Evolutionary conservation across 495 filamentous ascomycete genomes (phyloP).

Genomic region (Mycothermus thermophilus): DNA sequence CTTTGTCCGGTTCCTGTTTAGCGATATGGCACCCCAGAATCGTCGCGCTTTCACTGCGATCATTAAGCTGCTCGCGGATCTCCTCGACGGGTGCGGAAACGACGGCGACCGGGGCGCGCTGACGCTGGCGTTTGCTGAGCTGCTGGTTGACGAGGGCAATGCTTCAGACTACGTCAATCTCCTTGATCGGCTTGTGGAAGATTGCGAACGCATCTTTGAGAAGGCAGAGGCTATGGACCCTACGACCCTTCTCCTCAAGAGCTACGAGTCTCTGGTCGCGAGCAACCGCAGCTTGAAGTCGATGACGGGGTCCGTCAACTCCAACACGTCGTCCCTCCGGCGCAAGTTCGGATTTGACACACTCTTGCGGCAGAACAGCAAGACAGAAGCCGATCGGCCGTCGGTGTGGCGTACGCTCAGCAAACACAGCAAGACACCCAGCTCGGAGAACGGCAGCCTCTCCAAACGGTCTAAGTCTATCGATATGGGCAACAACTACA

Average conservation of each 20-base stretch:
- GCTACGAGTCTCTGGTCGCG: slow-evolving; percentile 35
- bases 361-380: slow-evolving; percentile 64
- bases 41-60: slow-evolving; percentile 73
- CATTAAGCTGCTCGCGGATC: slow-evolving; percentile 72
- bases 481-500: slow-evolving; percentile 46
- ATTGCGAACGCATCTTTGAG: slow-evolving; percentile 77
- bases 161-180: slow-evolving; percentile 79
- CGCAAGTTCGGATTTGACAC: slow-evolving; percentile 68
- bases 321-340: slow-evolving; percentile 69
- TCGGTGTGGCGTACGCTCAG: slow-evolving; percentile 82
- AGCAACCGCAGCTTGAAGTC: slow-evolving; percentile 32
- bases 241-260: slow-evolving; percentile 18
- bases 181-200: slow-evolving; percentile 82
- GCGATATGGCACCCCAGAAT: slow-evolving; percentile 82
- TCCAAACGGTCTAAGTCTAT: slow-evolving; percentile 61
- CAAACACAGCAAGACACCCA: slow-evolving; percentile 54
- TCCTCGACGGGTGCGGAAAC: slow-evolving; percentile 87
- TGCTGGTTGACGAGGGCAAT: slow-evolving; percentile 63
- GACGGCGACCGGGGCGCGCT: slow-evolving; percentile 85
- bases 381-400: slow-evolving; percentile 50
- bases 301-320: slow-evolving; percentile 37
- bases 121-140: slow-evolving; percentile 80
- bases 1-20: slow-evolving; percentile 60
- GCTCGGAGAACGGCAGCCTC: slow-evolving; percentile 40
- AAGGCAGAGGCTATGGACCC: slow-evolving; percentile 38